These are phyloP conservation scores for Fusarium pseudograminearum DNA, from an alignment of 2,329 filamentous ascomycete genomes.

Conservation along the genomic window DNA sequence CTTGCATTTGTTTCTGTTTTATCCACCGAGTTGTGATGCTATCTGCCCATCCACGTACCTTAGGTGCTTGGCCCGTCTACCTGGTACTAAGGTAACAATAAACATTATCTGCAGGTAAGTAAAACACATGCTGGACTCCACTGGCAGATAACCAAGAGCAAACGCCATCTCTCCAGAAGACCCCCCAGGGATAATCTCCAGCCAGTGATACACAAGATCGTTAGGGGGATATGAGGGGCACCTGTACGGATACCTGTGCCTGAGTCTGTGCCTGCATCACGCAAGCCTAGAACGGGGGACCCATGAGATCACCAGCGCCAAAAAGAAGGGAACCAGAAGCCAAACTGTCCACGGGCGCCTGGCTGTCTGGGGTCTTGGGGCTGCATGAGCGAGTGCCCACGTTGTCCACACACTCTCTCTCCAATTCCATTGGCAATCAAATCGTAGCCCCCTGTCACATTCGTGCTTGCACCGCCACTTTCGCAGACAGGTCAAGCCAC, in stretches of 20 bases:
- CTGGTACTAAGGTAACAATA: background rate
- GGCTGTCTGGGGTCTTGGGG: conserved; percentile 5
- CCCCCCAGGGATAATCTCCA: conserved; percentile 22
- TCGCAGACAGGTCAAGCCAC: conserved; percentile 27
- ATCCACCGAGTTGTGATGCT: background rate
- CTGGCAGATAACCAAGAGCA: conserved; percentile 7
- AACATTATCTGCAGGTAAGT: background rate
- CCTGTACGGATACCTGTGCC: conserved; percentile 6
- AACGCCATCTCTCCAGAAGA: conserved; percentile 19
- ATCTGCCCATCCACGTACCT: background rate
- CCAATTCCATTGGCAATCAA: conserved; percentile 13
- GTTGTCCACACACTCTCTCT: conserved; percentile 25
- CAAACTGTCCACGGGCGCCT: conserved; percentile 19
- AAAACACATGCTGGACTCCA: conserved; percentile 2
- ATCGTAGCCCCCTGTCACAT: conserved; percentile 21
- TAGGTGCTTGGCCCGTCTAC: background rate
- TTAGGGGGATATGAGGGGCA: conserved; percentile 31
- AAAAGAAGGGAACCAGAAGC: conserved; percentile 15
- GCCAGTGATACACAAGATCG: conserved; percentile 34
- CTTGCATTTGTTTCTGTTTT: background rate
- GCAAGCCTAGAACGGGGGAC: conserved; percentile 28
- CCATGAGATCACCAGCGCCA: conserved; percentile 34
- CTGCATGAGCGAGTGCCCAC: conserved; percentile 30
- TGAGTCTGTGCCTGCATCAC: conserved; percentile 16
- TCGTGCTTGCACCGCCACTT: conserved; percentile 32